These are phyloP conservation scores for Saposhnikovia divaricata DNA, from an alignment of 129 eudicot genomes.

Conservation along the genomic window DNA sequence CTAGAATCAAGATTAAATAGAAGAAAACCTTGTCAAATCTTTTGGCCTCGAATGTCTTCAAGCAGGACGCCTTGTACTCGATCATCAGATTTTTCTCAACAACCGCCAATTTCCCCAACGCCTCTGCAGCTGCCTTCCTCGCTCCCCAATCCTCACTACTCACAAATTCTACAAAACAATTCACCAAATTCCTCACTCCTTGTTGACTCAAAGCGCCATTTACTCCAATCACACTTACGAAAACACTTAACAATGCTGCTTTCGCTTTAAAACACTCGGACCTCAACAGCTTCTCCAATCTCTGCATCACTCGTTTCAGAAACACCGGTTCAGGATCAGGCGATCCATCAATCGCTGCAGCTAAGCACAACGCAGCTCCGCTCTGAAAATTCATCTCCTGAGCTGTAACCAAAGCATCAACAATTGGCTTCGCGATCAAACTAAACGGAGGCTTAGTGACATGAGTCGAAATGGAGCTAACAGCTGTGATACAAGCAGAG, in stretches of 20 bases:
- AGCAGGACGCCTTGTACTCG: constrained; percentile 46
- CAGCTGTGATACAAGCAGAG: constrained; percentile 51
- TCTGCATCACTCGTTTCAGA: constrained; percentile 45
- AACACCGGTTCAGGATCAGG: constrained; percentile 45
- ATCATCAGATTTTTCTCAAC: constrained; percentile 38
- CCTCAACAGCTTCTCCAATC: constrained; percentile 59
- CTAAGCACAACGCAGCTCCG: constrained; percentile 75
- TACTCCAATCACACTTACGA: constrained; percentile 59
- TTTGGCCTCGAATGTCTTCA: constrained; percentile 82
- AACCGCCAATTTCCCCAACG: constrained; percentile 51
- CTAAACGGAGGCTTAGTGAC: constrained; percentile 50
- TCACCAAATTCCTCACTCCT: constrained; percentile 39
- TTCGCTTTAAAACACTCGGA: constrained; percentile 69
- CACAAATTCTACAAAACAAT: constrained; percentile 58
- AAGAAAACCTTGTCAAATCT: constrained; percentile 65
- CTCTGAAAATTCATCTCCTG: constrained; percentile 64
- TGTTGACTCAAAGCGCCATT: constrained; percentile 43
- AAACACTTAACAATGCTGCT: constrained; percentile 51
- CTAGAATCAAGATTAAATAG: not conserved
- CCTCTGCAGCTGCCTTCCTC: constrained; percentile 78
- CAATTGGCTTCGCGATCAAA: constrained; percentile 43
- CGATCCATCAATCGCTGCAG: constrained; percentile 58
- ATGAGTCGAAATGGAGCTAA: constrained; percentile 41
- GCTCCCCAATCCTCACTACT: constrained; percentile 82
- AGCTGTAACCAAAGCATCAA: constrained; percentile 68